phyloP scores from a whole-genome alignment of 306 rosid genomes.

The Vigna radiata region DNA sequence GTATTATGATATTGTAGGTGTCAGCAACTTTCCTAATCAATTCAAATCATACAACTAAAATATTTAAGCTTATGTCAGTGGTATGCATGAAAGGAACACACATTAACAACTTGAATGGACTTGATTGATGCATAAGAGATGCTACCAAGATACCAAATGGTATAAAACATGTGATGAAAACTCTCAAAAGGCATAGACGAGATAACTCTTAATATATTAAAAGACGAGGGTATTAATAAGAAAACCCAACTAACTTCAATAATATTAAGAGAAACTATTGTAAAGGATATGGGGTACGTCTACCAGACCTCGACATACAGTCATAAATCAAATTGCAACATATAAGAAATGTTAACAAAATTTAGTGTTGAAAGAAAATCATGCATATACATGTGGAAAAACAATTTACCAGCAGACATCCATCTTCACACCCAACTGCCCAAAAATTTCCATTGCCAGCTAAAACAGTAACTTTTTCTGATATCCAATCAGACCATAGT shows the following conservation, averaged over 20 bases:
- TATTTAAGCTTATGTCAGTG: slow-evolving; percentile 21
- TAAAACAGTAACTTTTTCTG: slow-evolving; percentile 92
- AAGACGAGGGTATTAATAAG: neutral
- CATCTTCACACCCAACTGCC: slow-evolving; percentile 99
- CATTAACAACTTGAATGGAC: slow-evolving; percentile 9
- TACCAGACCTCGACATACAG: slow-evolving; percentile 1
- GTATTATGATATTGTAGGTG: neutral
- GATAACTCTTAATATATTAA: neutral
- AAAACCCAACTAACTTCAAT: slow-evolving; percentile 16
- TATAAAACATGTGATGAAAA: neutral
- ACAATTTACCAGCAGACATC: slow-evolving; percentile 81
- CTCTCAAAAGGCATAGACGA: neutral
- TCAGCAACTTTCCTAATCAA: slow-evolving; percentile 2
- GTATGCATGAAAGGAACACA: neutral
- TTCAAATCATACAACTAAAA: neutral
- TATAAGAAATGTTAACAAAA: slow-evolving; percentile 5
- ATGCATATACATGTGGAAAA: slow-evolving; percentile 13
- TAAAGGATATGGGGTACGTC: slow-evolving; percentile 22
- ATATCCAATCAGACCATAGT: slow-evolving; percentile 95
- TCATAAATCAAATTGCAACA: neutral
- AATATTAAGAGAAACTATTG: neutral
- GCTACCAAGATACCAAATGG: slow-evolving; percentile 23
- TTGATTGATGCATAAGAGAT: slow-evolving; percentile 5
- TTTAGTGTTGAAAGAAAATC: slow-evolving; percentile 8
- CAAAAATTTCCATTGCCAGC: slow-evolving; percentile 95